Evolutionary conservation across 2,329 filamentous ascomycete species (phyloP).

Genomic region (Fusarium torulosum): DNA sequence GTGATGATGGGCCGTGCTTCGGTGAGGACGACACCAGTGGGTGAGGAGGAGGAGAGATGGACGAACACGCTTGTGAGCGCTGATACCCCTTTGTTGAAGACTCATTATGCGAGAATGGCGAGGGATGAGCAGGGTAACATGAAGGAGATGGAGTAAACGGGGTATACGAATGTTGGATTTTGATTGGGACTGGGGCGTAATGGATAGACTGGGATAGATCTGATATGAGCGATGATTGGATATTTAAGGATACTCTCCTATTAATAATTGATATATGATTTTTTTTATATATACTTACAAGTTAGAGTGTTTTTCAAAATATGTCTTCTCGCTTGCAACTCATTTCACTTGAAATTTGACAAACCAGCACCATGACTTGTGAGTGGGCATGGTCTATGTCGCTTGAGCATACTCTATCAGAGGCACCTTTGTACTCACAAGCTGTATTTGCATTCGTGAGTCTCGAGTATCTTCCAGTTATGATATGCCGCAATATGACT

Average conservation of each 20-base stretch:
- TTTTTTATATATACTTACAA: not conserved
- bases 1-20: slow-evolving; percentile 52
- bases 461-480: too few species aligned
- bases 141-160: slow-evolving; percentile 22
- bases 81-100: slow-evolving; percentile 50
- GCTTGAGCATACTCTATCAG: too few species aligned
- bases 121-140: slow-evolving; percentile 43
- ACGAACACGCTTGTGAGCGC: slow-evolving; percentile 53
- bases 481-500: not conserved
- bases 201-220: not conserved
- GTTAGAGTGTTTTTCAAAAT: not conserved
- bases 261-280: not conserved
- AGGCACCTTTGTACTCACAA: too few species aligned
- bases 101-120: slow-evolving; percentile 52
- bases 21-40: slow-evolving; percentile 40
- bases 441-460: too few species aligned
- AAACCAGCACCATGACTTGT: not conserved
- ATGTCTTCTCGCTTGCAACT: not conserved
- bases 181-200: not conserved
- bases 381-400: too few species aligned
- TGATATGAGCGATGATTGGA: not conserved
- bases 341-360: not conserved
- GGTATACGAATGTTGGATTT: too few species aligned
- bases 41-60: slow-evolving; percentile 48
- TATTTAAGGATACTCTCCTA: not conserved